These are phyloP conservation scores for Termitomyces sp. DNA, from an alignment of 768 basidiomycete genomes.

Conservation along the genomic window DNA sequence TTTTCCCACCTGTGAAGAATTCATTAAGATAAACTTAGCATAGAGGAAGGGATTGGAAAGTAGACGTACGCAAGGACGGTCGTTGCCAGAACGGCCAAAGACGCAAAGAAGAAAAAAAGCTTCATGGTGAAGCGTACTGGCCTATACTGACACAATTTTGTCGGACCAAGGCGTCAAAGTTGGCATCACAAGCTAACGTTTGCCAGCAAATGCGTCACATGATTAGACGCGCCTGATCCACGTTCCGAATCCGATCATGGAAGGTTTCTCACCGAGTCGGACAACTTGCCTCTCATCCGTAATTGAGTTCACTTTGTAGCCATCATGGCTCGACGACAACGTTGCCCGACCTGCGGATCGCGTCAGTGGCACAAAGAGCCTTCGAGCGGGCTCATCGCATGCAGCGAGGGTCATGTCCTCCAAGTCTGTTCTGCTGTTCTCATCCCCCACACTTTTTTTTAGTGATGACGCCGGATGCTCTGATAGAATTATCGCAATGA, in stretches of 20 bases:
- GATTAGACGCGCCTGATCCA: not conserved
- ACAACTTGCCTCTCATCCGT: too few species aligned
- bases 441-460: not conserved
- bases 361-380: conserved; percentile 87
- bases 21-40: conserved; percentile 4
- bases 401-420: conserved; percentile 89
- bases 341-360: conserved; percentile 80
- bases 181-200: not conserved
- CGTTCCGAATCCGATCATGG: conserved; percentile 8
- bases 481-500: conserved; percentile 81
- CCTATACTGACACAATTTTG: not conserved
- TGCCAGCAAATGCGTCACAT: conserved; percentile 14
- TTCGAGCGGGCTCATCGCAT: conserved; percentile 76
- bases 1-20: conserved; percentile 61
- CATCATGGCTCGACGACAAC: conserved; percentile 60
- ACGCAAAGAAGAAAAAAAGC: conserved; percentile 39
- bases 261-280: not conserved
- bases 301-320: not conserved
- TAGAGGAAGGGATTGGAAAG: not conserved
- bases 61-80: conserved; percentile 56
- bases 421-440: conserved; percentile 49
- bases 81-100: conserved; percentile 52
- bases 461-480: not conserved
- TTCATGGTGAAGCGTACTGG: conserved; percentile 41
- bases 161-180: not conserved